Conservation (phyloP, 352 stramenopile species). For the Phytophthora ramorum region DNA sequence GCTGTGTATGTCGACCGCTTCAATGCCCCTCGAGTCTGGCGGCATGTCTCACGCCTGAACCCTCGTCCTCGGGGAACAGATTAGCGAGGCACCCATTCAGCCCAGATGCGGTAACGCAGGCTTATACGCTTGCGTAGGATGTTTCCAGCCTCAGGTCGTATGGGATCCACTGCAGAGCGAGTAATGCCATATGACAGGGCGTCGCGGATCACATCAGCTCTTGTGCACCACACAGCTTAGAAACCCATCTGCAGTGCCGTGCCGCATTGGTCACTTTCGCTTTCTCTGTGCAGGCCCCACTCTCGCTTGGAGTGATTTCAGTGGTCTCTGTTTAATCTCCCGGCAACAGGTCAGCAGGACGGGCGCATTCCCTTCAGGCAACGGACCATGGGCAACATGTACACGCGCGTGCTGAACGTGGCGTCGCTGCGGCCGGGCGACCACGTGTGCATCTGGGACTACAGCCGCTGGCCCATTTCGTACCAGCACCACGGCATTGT, state of each 20-base stretch:
- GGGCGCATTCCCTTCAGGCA: too few relatives aligned
- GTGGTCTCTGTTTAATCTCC: slow-evolving; percentile 14
- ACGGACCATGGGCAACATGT: slow-evolving; percentile 69
- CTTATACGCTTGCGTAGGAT: too few relatives aligned
- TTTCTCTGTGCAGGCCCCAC: background rate
- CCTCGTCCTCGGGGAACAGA: background rate
- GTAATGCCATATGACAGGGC: too few relatives aligned
- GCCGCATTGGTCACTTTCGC: slow-evolving; percentile 20
- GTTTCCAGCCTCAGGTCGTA: too few relatives aligned
- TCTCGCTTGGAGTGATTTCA: slow-evolving; percentile 8
- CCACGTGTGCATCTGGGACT: slow-evolving; percentile 89
- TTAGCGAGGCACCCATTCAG: too few relatives aligned
- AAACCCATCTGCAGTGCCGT: background rate
- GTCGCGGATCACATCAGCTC: too few relatives aligned
- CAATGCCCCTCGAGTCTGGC: background rate
- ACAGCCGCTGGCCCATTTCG: slow-evolving; percentile 83
- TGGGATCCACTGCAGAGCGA: too few relatives aligned
- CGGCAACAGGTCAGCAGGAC: background rate
- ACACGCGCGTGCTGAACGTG: slow-evolving; percentile 80
- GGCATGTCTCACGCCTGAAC: background rate
- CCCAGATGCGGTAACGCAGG: too few relatives aligned
- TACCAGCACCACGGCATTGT: slow-evolving; percentile 91
- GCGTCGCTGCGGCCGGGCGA: slow-evolving; percentile 80
- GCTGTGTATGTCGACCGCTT: background rate
- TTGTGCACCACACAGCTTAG: background rate